Base-by-base conservation (phyloP, 2,329 filamentous ascomycete genomes). In the Cordyceps cateniannulata region DNA sequence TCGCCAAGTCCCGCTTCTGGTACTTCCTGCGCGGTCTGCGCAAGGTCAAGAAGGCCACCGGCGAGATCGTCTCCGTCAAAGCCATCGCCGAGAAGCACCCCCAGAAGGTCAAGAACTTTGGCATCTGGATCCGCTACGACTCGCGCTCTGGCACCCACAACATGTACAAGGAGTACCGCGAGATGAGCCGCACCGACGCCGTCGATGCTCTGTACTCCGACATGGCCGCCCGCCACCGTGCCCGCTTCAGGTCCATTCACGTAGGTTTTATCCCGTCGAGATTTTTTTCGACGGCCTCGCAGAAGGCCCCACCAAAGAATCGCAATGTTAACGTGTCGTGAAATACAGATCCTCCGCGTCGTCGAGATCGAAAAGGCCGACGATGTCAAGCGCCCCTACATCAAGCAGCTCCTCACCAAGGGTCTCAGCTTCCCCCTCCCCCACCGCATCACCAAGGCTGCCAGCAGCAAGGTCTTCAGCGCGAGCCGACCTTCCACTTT, bases 141-240 rank as follows among this genome's bases (percentile, higher is more conserved):
- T 99, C 96, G 66, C 93, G 95, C 81, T 98, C 95, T 73, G 95
- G 95, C 74, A 99, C 95, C 74, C 95, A 99, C 92, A 99, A 99
- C 90, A 99, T 99, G 95, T 99, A 99, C 91, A 98, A 98, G 89
- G 95, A 99, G 89, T 98, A 97, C 90, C 91, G 95, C 78, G 95
- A 98, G 86, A 90, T 98, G 86, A 93, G 90, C 77, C 87, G 95
- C 81, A 90, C 89, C 75, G 93, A 95, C 71, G 95, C 95, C 69
- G 93, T 98, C 75, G 90, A 98, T 82, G 82, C 93, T 71, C 87
- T 99, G 77, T 99, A 99, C 89, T 90, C 95, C 82, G 95, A 99
- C 85, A 98, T 99, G 95, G 92, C 95, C 72, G 93, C 96, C 79
- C 91, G 95, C 79, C 95, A 99, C 88, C 92, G 74, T 71, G 89